Evolutionary conservation across 2,329 filamentous ascomycete genomes (phyloP).

Genomic region (Penicillium frequentans): DNA sequence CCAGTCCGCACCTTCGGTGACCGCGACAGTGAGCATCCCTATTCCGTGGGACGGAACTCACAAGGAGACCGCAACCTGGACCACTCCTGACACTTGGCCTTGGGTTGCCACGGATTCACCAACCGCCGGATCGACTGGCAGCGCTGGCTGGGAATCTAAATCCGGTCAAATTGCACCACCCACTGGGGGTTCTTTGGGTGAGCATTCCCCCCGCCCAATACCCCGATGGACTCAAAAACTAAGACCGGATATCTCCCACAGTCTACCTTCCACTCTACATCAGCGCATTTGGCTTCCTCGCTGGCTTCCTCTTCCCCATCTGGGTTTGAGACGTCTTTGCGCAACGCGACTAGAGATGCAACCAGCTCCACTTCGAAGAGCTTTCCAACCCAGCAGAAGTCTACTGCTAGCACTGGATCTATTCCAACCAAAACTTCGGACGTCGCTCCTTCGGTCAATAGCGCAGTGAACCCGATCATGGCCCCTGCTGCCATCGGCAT

Average conservation of each 20-base stretch:
- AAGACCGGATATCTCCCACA: slow-evolving; percentile 33
- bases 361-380: slow-evolving; percentile 2
- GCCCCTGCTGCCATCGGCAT: slow-evolving; percentile 13
- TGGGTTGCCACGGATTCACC: slow-evolving; percentile 62
- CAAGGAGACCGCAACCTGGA: slow-evolving; percentile 46
- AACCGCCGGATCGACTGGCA: slow-evolving; percentile 46
- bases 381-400: neutral
- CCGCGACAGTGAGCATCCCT: slow-evolving; percentile 61
- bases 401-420: neutral
- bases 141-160: slow-evolving; percentile 77
- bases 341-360: slow-evolving; percentile 9
- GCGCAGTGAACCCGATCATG: slow-evolving; percentile 15
- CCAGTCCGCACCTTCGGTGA: slow-evolving; percentile 60
- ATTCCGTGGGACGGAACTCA: slow-evolving; percentile 64
- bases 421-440: slow-evolving; percentile 7
- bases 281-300: slow-evolving; percentile 47
- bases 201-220: slow-evolving; percentile 41
- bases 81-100: slow-evolving; percentile 64
- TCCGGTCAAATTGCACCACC: slow-evolving; percentile 77
- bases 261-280: slow-evolving; percentile 57
- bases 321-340: slow-evolving; percentile 42
- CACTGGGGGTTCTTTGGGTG: slow-evolving; percentile 67
- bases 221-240: slow-evolving; percentile 19
- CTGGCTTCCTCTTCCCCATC: slow-evolving; percentile 48
- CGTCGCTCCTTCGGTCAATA: slow-evolving; percentile 19